These are phyloP conservation scores for Senecio squalidus DNA, from an alignment of 140 eudicot genomes.

Conservation along the genomic window DNA sequence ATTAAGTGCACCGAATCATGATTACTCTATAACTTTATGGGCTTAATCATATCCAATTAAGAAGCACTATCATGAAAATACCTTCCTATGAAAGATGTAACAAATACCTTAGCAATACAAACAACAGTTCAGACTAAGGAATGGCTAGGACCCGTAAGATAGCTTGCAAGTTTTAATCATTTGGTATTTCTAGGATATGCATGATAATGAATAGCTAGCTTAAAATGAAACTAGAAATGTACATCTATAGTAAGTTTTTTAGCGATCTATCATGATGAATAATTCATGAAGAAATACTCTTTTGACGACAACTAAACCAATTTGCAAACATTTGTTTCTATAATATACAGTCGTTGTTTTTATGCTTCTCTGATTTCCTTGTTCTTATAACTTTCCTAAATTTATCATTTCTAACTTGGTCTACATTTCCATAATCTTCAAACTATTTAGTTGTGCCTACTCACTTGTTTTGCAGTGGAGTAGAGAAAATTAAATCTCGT, in stretches of 20 bases:
- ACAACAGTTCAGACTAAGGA: not conserved
- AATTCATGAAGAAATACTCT: not conserved
- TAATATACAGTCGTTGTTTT: constrained; percentile 2
- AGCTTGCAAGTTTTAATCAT: not conserved
- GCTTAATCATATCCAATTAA: not conserved
- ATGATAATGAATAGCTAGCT: not conserved
- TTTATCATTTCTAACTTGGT: constrained; percentile 11
- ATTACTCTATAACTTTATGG: not conserved
- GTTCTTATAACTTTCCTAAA: constrained; percentile 3
- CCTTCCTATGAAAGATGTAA: not conserved
- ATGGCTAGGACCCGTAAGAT: not conserved
- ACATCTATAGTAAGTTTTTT: not conserved
- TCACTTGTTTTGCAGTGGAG: constrained; percentile 39
- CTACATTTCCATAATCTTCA: constrained; percentile 20
- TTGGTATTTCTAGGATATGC: not conserved
- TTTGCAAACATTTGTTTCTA: no score
- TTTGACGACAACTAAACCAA: not conserved
- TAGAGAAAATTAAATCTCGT: constrained; percentile 29
- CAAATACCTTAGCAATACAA: constrained; percentile 1
- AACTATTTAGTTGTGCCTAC: constrained; percentile 34
- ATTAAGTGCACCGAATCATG: no score
- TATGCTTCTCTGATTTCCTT: not conserved
- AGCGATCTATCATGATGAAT: not conserved
- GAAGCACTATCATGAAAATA: not conserved
- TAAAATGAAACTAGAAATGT: not conserved